These are phyloP conservation scores for Cucumis sativus DNA, from an alignment of 306 rosid genomes.

Conservation along the genomic window DNA sequence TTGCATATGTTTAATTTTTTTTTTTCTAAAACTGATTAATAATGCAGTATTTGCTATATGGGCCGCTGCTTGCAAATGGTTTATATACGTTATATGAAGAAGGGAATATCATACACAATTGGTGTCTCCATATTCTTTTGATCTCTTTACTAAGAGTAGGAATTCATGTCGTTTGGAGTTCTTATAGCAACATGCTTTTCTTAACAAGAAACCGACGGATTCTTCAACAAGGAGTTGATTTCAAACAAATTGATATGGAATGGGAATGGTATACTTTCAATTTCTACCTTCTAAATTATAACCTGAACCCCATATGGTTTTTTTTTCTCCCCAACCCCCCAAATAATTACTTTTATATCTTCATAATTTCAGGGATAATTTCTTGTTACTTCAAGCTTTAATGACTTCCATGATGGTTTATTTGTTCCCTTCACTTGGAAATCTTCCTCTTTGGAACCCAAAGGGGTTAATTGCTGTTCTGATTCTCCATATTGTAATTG, in stretches of 20 bases:
- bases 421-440: constrained; percentile 38
- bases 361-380: constrained; percentile 57
- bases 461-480: constrained; percentile 45
- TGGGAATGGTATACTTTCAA: constrained; percentile 55
- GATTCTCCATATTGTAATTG: constrained; percentile 55
- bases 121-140: constrained; percentile 57
- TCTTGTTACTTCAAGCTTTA: constrained; percentile 60
- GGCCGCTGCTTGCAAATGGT: constrained; percentile 46
- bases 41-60: constrained; percentile 4
- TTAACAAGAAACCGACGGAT: constrained; percentile 48
- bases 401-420: constrained; percentile 33
- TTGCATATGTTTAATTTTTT: neutral
- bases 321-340: neutral
- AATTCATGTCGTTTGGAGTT: constrained; percentile 33
- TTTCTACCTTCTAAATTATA: neutral
- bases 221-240: constrained; percentile 54
- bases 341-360: no score
- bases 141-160: constrained; percentile 31
- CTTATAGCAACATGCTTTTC: constrained; percentile 49
- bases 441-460: constrained; percentile 52
- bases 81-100: constrained; percentile 31
- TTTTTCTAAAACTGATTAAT: neutral
- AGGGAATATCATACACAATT: constrained; percentile 24
- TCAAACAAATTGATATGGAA: constrained; percentile 77
- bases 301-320: neutral